A percentile compares a stretch with the other conserved stretches of the same genome.
Conservation (phyloP, 768 basidiomycete genomes). For the Ramaria rubella region DNA sequence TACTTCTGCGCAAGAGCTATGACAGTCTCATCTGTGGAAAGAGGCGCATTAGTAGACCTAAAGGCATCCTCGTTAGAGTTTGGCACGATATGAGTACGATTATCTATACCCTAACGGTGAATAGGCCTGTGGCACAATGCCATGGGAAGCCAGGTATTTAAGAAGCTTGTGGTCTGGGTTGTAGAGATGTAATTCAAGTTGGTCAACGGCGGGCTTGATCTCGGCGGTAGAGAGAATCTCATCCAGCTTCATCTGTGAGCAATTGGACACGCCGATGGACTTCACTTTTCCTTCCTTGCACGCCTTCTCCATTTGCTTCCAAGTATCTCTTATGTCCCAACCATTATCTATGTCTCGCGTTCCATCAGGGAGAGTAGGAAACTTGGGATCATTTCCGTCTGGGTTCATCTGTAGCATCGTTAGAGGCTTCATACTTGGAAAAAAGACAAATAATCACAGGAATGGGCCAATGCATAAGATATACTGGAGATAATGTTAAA, state of each 20-base stretch:
- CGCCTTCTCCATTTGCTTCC: constrained; percentile 70
- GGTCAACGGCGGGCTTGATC: constrained; percentile 31
- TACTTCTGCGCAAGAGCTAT: constrained; percentile 57
- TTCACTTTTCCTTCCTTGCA: constrained; percentile 64
- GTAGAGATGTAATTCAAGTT: constrained; percentile 64
- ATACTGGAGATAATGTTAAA: constrained; percentile 33
- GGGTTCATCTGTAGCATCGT: constrained; percentile 15
- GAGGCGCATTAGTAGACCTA: constrained; percentile 58
- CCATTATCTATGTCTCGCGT: constrained; percentile 56
- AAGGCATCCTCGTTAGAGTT: background rate
- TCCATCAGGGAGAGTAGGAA: constrained; percentile 23
- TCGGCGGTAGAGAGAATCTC: constrained; percentile 48
- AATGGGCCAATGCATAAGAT: constrained; percentile 76
- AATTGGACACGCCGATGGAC: constrained; percentile 79
- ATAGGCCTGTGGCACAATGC: constrained; percentile 70
- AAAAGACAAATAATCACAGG: constrained; percentile 43
- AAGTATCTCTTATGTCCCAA: constrained; percentile 72
- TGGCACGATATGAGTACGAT: constrained; percentile 5
- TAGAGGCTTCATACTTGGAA: constrained; percentile 21
- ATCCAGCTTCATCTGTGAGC: constrained; percentile 56
- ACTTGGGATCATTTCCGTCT: constrained; percentile 5
- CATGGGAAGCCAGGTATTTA: constrained; percentile 51
- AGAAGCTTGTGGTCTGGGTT: constrained; percentile 60
- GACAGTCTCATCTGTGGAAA: constrained; percentile 55
- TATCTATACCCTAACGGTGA: constrained; percentile 52